Conservation (phyloP, 345 rosid species). For the Citrus mangshanensis region DNA sequence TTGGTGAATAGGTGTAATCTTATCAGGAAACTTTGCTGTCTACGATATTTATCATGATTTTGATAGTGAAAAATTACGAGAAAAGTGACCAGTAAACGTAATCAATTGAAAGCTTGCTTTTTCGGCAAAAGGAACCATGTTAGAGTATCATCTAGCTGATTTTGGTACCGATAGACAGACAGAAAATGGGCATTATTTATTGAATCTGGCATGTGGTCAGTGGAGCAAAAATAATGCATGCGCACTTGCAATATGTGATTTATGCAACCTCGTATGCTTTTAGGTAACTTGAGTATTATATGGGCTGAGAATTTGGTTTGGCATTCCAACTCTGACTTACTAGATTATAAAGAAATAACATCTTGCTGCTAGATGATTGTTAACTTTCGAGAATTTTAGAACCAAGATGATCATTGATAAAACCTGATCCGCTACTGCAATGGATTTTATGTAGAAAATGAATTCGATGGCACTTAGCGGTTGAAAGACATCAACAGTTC, state of each 20-base stretch:
- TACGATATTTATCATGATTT: background rate
- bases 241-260: accelerated
- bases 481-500: background rate
- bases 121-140: background rate
- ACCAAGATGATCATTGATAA: background rate
- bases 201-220: background rate
- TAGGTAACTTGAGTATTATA: background rate
- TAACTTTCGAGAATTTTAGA: background rate
- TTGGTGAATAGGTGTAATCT: background rate
- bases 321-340: background rate
- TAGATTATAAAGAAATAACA: background rate
- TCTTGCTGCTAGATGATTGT: background rate
- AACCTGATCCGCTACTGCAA: background rate
- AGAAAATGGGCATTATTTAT: background rate
- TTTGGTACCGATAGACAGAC: background rate
- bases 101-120: background rate
- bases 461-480: background rate
- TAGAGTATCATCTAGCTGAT: background rate
- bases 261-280: background rate
- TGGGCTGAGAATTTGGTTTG: background rate
- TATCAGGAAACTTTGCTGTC: background rate
- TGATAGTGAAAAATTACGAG: background rate
- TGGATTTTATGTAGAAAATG: background rate
- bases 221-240: background rate
- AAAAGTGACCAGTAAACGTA: background rate